Percentiles rank a stretch among this genome's conserved stretches.
Evolutionary conservation across 2,329 filamentous ascomycete species (phyloP).

Genomic region (Nemania abortiva): DNA sequence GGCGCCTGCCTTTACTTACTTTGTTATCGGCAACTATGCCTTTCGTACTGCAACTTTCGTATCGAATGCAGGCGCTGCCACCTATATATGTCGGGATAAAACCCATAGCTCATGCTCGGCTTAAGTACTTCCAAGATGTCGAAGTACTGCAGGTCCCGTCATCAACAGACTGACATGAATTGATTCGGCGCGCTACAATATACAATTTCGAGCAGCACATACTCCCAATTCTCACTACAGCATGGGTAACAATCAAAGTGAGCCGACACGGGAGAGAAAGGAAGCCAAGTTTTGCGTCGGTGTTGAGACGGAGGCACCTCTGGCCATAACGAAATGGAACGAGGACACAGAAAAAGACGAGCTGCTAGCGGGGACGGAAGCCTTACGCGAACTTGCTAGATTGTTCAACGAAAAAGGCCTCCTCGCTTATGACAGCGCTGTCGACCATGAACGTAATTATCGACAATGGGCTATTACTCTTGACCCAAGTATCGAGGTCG

Average conservation of each 20-base stretch:
- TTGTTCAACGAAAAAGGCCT: slow-evolving; percentile 10
- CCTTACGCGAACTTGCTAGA: background rate
- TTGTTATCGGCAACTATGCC: background rate
- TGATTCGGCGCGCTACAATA: background rate
- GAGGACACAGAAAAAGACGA: background rate
- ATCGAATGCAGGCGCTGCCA: slow-evolving; percentile 3
- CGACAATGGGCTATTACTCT: slow-evolving; percentile 23
- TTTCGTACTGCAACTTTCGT: background rate
- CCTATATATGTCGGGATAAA: background rate
- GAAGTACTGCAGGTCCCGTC: background rate
- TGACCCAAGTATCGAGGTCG: slow-evolving; percentile 15
- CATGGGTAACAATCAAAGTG: background rate
- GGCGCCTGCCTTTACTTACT: background rate
- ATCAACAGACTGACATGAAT: background rate
- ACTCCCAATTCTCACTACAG: background rate
- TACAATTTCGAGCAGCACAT: background rate
- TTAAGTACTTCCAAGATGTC: background rate
- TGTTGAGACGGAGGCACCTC: slow-evolving; percentile 29
- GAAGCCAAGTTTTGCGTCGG: background rate
- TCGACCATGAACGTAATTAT: slow-evolving; percentile 6
- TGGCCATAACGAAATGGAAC: slow-evolving; percentile 1
- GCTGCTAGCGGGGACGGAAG: background rate
- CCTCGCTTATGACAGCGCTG: background rate
- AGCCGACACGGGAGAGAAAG: background rate
- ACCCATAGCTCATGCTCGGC: background rate